phyloP scores from a whole-genome alignment of 768 basidiomycete genomes.

The Boletus huronensis region DNA sequence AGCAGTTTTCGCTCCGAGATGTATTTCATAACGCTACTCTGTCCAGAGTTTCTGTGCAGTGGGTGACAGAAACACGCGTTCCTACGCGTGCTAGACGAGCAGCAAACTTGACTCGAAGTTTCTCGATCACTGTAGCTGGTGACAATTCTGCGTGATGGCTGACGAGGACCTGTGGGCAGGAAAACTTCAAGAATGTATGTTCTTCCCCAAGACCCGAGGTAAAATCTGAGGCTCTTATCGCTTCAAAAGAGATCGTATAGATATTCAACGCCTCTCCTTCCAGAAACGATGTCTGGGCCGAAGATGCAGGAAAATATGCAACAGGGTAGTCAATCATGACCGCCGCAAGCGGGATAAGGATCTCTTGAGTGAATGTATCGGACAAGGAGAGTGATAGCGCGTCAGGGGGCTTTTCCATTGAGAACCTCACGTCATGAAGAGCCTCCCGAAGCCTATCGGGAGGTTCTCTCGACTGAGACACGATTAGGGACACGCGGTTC shows the following conservation, averaged over 20 bases:
- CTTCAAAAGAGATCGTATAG: constrained; percentile 36
- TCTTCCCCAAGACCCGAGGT: not conserved
- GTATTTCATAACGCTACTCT: constrained; percentile 44
- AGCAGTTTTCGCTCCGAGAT: constrained; percentile 14
- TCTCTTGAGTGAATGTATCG: constrained; percentile 21
- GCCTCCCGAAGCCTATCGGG: constrained; percentile 13
- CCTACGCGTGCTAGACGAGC: constrained; percentile 28
- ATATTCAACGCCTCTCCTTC: constrained; percentile 46
- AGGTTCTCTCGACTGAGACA: constrained; percentile 11
- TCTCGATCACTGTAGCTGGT: constrained; percentile 24
- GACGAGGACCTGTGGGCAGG: constrained; percentile 43
- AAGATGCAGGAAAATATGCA: constrained; percentile 47
- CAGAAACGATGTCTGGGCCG: constrained; percentile 39
- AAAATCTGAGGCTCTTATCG: not conserved
- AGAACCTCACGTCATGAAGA: constrained; percentile 6
- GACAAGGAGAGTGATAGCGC: constrained; percentile 31
- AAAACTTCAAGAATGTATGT: constrained; percentile 53
- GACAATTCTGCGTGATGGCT: constrained; percentile 11
- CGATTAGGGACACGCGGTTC: not conserved
- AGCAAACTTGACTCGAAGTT: constrained; percentile 35
- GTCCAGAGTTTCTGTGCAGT: constrained; percentile 39
- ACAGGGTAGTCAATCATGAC: constrained; percentile 61
- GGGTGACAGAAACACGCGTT: constrained; percentile 23
- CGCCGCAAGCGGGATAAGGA: constrained; percentile 52
- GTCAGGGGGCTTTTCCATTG: constrained; percentile 7